Evolutionary conservation across 371 early-diverging fungal genomes (phyloP).

Genomic region (Actinomortierella ambigua): DNA sequence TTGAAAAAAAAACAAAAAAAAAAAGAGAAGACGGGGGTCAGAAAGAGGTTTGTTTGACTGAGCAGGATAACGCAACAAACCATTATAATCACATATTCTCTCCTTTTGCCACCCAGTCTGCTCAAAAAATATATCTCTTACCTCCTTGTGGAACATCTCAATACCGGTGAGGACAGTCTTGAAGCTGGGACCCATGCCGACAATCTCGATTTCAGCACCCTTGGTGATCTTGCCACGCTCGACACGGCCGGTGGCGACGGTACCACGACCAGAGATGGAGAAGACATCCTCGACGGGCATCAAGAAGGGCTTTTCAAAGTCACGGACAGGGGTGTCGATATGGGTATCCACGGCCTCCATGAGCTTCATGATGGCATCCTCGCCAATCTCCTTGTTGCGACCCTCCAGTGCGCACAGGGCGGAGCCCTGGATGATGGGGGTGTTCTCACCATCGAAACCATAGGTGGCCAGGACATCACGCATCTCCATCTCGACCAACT

Average conservation of each 20-base stretch:
- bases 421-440: slow-evolving; percentile 95
- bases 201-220: slow-evolving; percentile 96
- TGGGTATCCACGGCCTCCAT: slow-evolving; percentile 94
- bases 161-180: slow-evolving; percentile 96
- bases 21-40: no score
- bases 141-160: slow-evolving; percentile 98
- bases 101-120: no score
- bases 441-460: slow-evolving; percentile 93
- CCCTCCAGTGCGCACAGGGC: slow-evolving; percentile 97
- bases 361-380: slow-evolving; percentile 84
- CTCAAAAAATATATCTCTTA: slow-evolving; percentile 12
- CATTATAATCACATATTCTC: no score
- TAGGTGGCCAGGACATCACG: slow-evolving; percentile 92
- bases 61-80: no score
- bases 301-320: slow-evolving; percentile 98
- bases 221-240: slow-evolving; percentile 95
- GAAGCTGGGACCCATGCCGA: slow-evolving; percentile 87
- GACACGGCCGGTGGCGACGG: slow-evolving; percentile 97
- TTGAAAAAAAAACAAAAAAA: background rate
- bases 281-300: slow-evolving; percentile 98
- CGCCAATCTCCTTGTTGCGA: slow-evolving; percentile 91
- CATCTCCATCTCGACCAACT: slow-evolving; percentile 99
- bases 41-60: no score
- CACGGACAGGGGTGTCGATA: slow-evolving; percentile 95
- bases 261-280: slow-evolving; percentile 99